phyloP scores from a whole-genome alignment of 108 stramenopile genomes.

The Cylindrotheca fusiformis region DNA sequence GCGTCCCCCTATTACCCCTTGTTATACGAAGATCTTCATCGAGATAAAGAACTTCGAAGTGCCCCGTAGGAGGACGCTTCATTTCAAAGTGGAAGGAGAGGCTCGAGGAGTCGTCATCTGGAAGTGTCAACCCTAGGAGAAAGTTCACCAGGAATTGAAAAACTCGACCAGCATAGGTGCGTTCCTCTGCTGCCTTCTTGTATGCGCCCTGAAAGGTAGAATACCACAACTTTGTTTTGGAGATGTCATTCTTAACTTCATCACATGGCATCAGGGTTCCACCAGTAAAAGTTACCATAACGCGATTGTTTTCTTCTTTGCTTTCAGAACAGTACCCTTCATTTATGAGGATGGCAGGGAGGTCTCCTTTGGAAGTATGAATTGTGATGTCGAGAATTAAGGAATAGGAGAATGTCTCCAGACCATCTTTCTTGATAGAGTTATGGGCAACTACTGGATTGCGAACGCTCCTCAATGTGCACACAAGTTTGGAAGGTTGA shows the following conservation, averaged over 20 bases:
- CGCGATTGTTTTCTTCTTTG: conserved; percentile 21
- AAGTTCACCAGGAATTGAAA: conserved; percentile 37
- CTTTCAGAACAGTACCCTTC: conserved; percentile 29
- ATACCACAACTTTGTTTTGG: conserved; percentile 29
- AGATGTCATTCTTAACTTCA: conserved; percentile 8
- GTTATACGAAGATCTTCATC: conserved; percentile 60
- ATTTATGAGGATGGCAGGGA: conserved; percentile 35
- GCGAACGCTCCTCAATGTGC: conserved; percentile 32
- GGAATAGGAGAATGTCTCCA: conserved; percentile 26
- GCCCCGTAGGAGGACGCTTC: conserved; percentile 35
- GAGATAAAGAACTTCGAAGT: conserved; percentile 55
- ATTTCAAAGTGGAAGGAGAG: conserved; percentile 36
- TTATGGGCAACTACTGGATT: conserved; percentile 21
- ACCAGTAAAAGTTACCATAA: conserved; percentile 38
- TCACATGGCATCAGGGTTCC: conserved; percentile 33
- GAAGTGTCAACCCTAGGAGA: conserved; percentile 42
- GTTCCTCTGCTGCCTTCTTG: conserved; percentile 29
- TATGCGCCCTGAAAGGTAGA: conserved; percentile 34
- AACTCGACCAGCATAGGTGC: conserved; percentile 25
- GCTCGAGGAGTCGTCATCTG: conserved; percentile 20
- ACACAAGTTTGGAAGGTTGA: conserved; percentile 43
- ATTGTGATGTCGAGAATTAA: conserved; percentile 30
- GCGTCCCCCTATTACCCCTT: conserved; percentile 49
- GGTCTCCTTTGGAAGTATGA: conserved; percentile 29
- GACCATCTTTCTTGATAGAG: conserved; percentile 7